Conservation (phyloP, 345 rosid species). For the Arabidopsis arenosa region DNA sequence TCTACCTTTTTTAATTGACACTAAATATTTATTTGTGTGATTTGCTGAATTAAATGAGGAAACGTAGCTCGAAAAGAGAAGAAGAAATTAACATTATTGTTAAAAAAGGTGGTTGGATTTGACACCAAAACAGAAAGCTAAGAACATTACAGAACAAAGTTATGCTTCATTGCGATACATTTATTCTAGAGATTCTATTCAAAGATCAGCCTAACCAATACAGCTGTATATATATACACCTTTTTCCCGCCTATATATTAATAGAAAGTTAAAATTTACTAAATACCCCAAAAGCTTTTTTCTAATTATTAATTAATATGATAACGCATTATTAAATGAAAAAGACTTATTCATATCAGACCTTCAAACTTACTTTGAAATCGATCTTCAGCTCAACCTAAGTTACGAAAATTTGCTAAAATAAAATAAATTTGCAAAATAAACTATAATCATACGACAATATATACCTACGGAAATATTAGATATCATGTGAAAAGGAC, state of each 20-base stretch:
- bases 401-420: neutral
- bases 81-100: constrained; percentile 32
- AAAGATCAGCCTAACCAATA: constrained; percentile 36
- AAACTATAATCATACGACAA: constrained; percentile 19
- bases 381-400: constrained; percentile 8
- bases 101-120: constrained; percentile 35
- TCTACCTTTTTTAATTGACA: neutral
- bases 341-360: neutral
- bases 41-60: constrained; percentile 33
- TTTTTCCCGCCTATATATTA: neutral
- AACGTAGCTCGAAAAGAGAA: constrained; percentile 28
- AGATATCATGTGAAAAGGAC: constrained; percentile 11
- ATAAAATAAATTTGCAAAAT: neutral
- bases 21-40: constrained; percentile 9
- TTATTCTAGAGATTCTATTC: constrained; percentile 42
- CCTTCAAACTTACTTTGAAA: neutral
- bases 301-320: neutral
- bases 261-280: neutral
- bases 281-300: neutral
- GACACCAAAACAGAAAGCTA: constrained; percentile 46
- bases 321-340: neutral
- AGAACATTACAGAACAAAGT: constrained; percentile 42
- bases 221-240: constrained; percentile 39
- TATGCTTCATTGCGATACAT: constrained; percentile 41
- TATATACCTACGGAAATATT: constrained; percentile 23